A percentile compares a stretch with the other conserved stretches of the same genome.
Evolutionary conservation across 768 basidiomycete species (phyloP).

Genomic region (Russula sp.): DNA sequence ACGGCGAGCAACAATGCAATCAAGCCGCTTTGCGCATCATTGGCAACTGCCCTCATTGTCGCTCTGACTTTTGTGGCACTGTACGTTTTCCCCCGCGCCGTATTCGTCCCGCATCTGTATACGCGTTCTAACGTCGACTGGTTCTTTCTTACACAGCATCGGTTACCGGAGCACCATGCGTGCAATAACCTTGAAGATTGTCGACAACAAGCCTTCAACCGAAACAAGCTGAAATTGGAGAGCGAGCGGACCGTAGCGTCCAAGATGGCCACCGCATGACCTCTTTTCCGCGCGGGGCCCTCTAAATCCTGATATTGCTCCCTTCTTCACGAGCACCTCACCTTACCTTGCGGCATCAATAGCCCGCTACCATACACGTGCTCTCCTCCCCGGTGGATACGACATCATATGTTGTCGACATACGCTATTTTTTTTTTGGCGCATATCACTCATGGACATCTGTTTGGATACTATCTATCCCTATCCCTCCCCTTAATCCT

Average conservation of each 20-base stretch:
- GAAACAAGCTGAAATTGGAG: conserved; percentile 85
- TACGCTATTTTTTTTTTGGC: conserved; percentile 34
- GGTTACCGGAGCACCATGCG: conserved; percentile 83
- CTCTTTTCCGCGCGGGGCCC: conserved; percentile 22
- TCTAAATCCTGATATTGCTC: conserved; percentile 14
- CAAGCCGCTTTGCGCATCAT: conserved; percentile 80
- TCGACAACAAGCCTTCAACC: conserved; percentile 81
- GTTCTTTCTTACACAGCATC: conserved; percentile 62
- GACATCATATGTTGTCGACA: conserved; percentile 20
- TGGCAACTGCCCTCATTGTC: conserved; percentile 81
- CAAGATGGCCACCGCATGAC: conserved; percentile 79
- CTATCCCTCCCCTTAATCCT: conserved; percentile 15
- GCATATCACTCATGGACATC: conserved; percentile 30
- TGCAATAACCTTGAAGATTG: conserved; percentile 84
- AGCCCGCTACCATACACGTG: neutral
- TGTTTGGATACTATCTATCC: conserved; percentile 28
- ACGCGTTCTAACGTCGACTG: conserved; percentile 24
- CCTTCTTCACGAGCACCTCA: conserved; percentile 4
- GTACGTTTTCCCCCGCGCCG: conserved; percentile 48
- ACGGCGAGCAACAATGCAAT: conserved; percentile 57
- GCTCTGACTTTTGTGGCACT: conserved; percentile 69
- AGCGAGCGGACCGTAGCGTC: conserved; percentile 81
- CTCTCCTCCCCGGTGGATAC: conserved; percentile 4
- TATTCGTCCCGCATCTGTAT: neutral
- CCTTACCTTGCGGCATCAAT: neutral